phyloP scores from a whole-genome alignment of 1,139 yeast genomes.

The Wickerhamomyces sp. region DNA sequence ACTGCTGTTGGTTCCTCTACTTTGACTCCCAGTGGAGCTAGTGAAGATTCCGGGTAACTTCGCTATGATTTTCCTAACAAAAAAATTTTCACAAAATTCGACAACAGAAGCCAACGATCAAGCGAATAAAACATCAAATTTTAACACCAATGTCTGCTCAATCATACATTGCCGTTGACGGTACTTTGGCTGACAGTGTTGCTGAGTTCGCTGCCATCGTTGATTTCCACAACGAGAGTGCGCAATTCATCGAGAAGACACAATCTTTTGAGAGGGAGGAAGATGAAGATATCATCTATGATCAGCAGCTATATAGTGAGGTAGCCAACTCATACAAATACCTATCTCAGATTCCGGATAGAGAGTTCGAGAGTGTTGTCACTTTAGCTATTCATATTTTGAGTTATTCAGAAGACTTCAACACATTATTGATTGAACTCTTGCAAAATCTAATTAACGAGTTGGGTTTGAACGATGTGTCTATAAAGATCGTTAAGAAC shows the following conservation, averaged over 20 bases:
- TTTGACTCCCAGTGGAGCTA: too few relatives aligned
- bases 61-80: too few relatives aligned
- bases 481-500: constrained; percentile 9
- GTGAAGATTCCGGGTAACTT: too few relatives aligned
- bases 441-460: constrained; percentile 6
- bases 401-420: constrained; percentile 7
- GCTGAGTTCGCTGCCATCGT: constrained; percentile 15
- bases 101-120: too few relatives aligned
- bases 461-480: not conserved
- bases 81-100: too few relatives aligned
- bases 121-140: too few relatives aligned
- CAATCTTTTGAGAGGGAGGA: constrained; percentile 10
- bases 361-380: constrained; percentile 15
- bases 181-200: constrained; percentile 14
- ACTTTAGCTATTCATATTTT: constrained; percentile 17
- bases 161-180: constrained; percentile 16
- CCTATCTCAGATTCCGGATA: constrained; percentile 12
- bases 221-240: constrained; percentile 12
- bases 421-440: constrained; percentile 6
- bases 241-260: constrained; percentile 7
- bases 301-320: constrained; percentile 9
- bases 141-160: constrained; percentile 16
- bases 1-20: too few relatives aligned
- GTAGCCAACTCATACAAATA: constrained; percentile 8
- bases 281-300: constrained; percentile 12